These are phyloP conservation scores for Pyrenophora tritici-repentis DNA, from an alignment of 2,329 filamentous ascomycete species.

Conservation along the genomic window DNA sequence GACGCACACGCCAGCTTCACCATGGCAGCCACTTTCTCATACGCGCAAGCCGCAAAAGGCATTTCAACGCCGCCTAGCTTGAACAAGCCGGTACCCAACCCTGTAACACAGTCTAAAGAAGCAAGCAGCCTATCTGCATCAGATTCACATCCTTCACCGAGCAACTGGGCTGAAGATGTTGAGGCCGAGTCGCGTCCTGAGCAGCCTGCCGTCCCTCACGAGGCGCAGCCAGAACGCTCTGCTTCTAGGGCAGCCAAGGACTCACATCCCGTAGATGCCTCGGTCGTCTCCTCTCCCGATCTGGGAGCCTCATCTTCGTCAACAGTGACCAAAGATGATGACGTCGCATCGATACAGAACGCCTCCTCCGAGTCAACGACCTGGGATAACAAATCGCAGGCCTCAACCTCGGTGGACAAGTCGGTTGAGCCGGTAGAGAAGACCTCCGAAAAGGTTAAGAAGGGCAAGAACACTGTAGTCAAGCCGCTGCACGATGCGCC, in stretches of 20 bases:
- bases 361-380: constrained; percentile 67
- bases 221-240: constrained; percentile 24
- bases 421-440: constrained; percentile 55
- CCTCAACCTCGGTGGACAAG: constrained; percentile 69
- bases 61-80: constrained; percentile 56
- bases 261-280: constrained; percentile 23
- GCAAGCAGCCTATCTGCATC: constrained; percentile 29
- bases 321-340: constrained; percentile 63
- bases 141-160: constrained; percentile 40
- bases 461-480: constrained; percentile 48
- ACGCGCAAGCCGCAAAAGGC: constrained; percentile 93
- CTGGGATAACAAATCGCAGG: constrained; percentile 70
- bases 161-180: constrained; percentile 55
- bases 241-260: constrained; percentile 24
- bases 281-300: constrained; percentile 57
- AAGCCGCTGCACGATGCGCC: constrained; percentile 78
- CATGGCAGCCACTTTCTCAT: constrained; percentile 71
- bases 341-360: constrained; percentile 65
- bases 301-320: constrained; percentile 59
- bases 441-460: constrained; percentile 60
- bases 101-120: constrained; percentile 50
- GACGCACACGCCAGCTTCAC: constrained; percentile 14
- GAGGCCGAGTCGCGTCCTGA: constrained; percentile 46
- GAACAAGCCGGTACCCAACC: constrained; percentile 53
- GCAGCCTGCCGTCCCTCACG: constrained; percentile 30